Conservation (phyloP, 2,329 filamentous ascomycete genomes). For the Hortaea werneckii region DNA sequence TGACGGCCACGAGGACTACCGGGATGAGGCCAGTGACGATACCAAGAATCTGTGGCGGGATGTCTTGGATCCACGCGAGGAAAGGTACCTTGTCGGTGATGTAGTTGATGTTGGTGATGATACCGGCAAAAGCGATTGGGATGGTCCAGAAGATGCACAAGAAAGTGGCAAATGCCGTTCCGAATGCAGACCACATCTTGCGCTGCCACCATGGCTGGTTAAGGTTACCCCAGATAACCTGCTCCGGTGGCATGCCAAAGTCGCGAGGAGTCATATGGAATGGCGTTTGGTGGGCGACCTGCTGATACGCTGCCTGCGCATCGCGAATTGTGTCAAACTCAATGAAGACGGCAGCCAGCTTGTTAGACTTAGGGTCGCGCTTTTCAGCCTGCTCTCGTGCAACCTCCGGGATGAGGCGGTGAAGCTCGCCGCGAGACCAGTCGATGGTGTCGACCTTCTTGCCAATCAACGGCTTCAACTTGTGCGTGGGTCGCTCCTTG, state of each 20-base stretch:
- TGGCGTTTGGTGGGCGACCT: conserved; percentile 12
- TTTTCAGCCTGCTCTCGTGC: conserved; percentile 57
- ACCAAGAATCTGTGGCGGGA: conserved; percentile 32
- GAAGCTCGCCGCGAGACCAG: conserved; percentile 68
- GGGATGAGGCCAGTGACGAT: conserved; percentile 38
- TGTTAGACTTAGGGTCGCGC: conserved; percentile 52
- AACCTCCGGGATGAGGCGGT: conserved; percentile 61
- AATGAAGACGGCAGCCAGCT: conserved; percentile 70
- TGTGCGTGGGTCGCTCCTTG: conserved; percentile 59
- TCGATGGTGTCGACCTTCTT: conserved; percentile 86
- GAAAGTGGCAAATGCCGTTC: conserved; percentile 29
- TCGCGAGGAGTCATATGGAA: conserved; percentile 29
- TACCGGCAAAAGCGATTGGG: conserved; percentile 35
- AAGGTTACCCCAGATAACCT: conserved; percentile 36
- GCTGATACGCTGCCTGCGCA: conserved; percentile 71
- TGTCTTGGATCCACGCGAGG: conserved; percentile 33
- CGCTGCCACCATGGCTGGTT: conserved; percentile 26
- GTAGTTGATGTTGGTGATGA: conserved; percentile 36
- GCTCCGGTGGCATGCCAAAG: conserved; percentile 29
- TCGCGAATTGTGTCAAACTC: conserved; percentile 74
- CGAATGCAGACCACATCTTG: conserved; percentile 21
- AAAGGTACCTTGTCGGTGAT: conserved; percentile 29
- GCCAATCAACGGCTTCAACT: conserved; percentile 49
- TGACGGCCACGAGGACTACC: conserved; percentile 29
- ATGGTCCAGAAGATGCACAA: conserved; percentile 38